A percentile compares a stretch with the other conserved stretches of the same genome.
Conservation (phyloP, 768 basidiomycete genomes). For the Xerocomus brunneocitrinus region DNA sequence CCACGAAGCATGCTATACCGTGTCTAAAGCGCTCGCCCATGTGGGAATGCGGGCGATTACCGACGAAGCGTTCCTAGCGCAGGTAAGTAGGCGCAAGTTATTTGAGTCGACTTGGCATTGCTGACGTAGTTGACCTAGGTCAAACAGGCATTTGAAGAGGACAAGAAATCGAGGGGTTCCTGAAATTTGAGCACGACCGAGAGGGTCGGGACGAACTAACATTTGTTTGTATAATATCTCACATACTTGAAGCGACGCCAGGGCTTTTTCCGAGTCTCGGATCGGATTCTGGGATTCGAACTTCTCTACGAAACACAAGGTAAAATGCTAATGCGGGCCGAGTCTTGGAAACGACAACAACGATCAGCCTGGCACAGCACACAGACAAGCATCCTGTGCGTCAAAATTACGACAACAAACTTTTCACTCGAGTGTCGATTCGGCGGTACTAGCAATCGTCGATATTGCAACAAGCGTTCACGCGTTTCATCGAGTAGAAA, state of each 20-base stretch:
- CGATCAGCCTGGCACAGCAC: background rate
- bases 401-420: background rate
- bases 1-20: conserved; percentile 62
- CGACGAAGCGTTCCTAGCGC: conserved; percentile 58
- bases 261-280: background rate
- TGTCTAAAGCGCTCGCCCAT: conserved; percentile 68
- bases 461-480: background rate
- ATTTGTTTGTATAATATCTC: background rate
- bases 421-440: background rate
- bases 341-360: background rate
- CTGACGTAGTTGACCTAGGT: conserved; percentile 33
- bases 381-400: no score
- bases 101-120: background rate
- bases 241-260: background rate
- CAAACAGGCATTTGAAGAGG: conserved; percentile 45
- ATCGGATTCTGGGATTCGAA: background rate
- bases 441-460: background rate
- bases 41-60: conserved; percentile 63
- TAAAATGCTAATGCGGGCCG: background rate
- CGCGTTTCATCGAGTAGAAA: background rate
- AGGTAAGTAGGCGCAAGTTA: conserved; percentile 36
- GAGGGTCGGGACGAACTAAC: background rate
- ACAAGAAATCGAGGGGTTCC: conserved; percentile 22
- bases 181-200: background rate
- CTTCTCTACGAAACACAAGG: background rate